Conservation (phyloP, 78 protist genomes). For the Dictyostelium purpureum region DNA sequence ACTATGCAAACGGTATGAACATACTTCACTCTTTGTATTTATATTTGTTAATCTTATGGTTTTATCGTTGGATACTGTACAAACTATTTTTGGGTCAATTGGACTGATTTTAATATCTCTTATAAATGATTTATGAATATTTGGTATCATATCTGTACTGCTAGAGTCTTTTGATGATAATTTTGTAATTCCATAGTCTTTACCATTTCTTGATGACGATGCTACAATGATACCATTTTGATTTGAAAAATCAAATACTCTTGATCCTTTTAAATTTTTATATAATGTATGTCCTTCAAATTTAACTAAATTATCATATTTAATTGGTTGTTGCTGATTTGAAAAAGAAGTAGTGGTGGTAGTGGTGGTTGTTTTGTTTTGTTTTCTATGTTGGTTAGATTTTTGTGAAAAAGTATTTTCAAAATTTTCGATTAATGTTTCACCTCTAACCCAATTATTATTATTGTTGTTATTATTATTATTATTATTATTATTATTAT, state of each 20-base stretch:
- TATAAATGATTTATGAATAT: constrained; percentile 30
- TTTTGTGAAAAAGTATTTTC: background rate
- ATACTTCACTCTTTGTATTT: background rate
- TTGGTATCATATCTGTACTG: constrained; percentile 6
- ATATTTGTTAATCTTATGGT: constrained; percentile 9
- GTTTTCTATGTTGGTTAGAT: background rate
- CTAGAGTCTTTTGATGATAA: constrained; percentile 19
- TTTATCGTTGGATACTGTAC: background rate
- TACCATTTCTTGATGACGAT: background rate
- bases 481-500: background rate
- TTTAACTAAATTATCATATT: background rate
- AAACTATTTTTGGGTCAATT: constrained; percentile 1
- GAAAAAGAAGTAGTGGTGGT: background rate
- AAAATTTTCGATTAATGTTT: background rate
- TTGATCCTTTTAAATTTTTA: constrained; percentile 23
- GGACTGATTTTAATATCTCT: background rate
- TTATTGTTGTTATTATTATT: background rate
- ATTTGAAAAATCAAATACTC: constrained; percentile 41
- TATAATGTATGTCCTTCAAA: constrained; percentile 21
- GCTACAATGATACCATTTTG: constrained; percentile 29
- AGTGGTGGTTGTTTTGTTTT: background rate
- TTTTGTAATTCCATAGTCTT: constrained; percentile 9
- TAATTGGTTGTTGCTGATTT: background rate
- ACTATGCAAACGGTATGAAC: background rate
- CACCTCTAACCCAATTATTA: background rate